Evolutionary conservation across 768 basidiomycete genomes (phyloP), one percentile per base, ranked within the genome.

Genomic region (Hirschioporus abietinus): DNA sequence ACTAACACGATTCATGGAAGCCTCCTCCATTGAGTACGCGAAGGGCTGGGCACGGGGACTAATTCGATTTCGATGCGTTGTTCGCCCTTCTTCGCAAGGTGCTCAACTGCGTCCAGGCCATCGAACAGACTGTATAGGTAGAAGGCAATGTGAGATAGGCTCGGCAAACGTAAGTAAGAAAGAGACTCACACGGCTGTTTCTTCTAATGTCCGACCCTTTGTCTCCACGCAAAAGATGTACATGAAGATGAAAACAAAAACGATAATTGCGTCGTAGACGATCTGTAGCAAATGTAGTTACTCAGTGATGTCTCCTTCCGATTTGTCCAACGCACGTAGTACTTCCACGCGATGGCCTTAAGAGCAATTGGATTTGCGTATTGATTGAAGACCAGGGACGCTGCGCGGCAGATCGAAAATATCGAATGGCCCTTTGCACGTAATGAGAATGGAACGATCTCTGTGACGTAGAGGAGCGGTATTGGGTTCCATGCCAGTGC

Each of bases 381-480:
- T 58, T 77, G 77, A 68, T 78, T 78, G 69, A 83, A 78, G 68
- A 83, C 77, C 58, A 80, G 74, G 18, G 79, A 67, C 68, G 74
- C 72, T 17, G 78, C 77, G 63, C 77, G 73, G 42, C 72, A 69
- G 71, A 80, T 79, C 60, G 78, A 76, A 70, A 80, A 78, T 58
- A 78, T 70, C 30, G 76, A 73, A 63, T 77, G 72, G 35, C 78
- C 78, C 71, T 80, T 79, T 66, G 79, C 79, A 66, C 81, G 77
- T 66, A 81, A 74, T 35, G 72, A 67, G 68, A 71, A 80, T 23
- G 80, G 80, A 64, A 81, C 72, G 68, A 81, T 81, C 66, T 82
- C 81, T 52, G 42, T 18, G 27, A 65, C 66, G 52, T 30, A 68
- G 27, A 74, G 70, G 58, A 78, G 72, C 62, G 77, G 71, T 23